Base-by-base conservation (phyloP, 129 eudicot genomes). In the Lactuca sativa region DNA sequence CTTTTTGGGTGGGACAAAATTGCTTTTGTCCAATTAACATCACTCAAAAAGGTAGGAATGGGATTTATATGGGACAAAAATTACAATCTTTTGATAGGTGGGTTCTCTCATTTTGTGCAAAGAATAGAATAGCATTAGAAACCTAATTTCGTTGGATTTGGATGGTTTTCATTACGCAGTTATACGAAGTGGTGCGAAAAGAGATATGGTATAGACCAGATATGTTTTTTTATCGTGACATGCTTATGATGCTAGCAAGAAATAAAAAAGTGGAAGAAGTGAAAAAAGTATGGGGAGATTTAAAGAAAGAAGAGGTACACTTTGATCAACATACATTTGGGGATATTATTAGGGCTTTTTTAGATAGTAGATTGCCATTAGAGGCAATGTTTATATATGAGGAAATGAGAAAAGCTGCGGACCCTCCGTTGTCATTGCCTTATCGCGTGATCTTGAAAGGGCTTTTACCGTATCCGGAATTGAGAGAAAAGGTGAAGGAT, bases 201-300 rank as follows among this genome's bases (percentile, higher is more conserved):
- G 99, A 95, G 74, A 95, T 83, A 64, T 95, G 99, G 99, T 95
- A 95, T 58, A 78, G 97, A 12, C 99, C 97, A 21, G 99, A 95
- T 67, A 95, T 87, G 99, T 95, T 87, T 84, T 95, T 95, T 67
- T 85, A 95, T 86, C 85, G 97, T 36, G 99, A 95, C 63, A 90
- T 95, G 99, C 96, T 95, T 18, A 70, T 95, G 85, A 90, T 87
- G 95, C 95, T 90, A 32, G 90, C 96, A 7, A 85, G 97, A 79
- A 95, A 78, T 73, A 95, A 85, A 76, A 83, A 79, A 70, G 82
- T 83, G 9, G 96, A 87, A 3, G 93, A 87, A 79, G 85, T 84
- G 47, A 83, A 80, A 15, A 72, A 6, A 43, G 91, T 90, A 16
- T 95, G 97, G 97, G 74, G 59, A 18, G 93, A 95, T 82, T 64